Base-by-base conservation (phyloP, 108 stramenopile species). In the Cyclotella cryptica region DNA sequence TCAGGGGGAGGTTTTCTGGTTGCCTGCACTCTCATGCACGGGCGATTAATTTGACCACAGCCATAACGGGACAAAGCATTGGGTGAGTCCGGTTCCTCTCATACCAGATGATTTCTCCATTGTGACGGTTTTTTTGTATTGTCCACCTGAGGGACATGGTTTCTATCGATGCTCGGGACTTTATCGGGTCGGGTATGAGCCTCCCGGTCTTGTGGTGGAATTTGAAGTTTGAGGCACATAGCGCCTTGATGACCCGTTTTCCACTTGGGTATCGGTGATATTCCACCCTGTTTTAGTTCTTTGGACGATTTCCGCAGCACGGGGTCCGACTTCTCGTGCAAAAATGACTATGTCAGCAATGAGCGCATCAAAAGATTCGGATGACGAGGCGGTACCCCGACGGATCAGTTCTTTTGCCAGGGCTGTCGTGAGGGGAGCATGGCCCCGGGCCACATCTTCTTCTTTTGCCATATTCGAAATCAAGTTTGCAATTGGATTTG, bases 381-480 rank as follows among this genome's bases (percentile, higher is more conserved):
- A 19, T 14, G n/a, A n/a, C n/a, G n/a, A n/a, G n/a, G n/a, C 39
- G 2, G 4, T 12, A 13, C 39, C 35, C 39, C 17, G 1, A 8
- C 40, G 1, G 9, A 62, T 15, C 6, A 62, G 35, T 30, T 22
- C 42, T 62, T 42, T n/a, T 3, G 49, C 46, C 60, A 62, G 12
- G 46, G 44, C 29, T 63, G 60, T 22, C 12, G 46, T 18, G n/a
- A n/a, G n/a, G n/a, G n/a, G n/a, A n/a, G n/a, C n/a, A n/a, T n/a
- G n/a, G n/a, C n/a, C n/a, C n/a, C n/a, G n/a, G n/a, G 72, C 72
- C 19, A 72, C 28, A 26, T 72, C 61, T 27, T 72, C 60, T 39
- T 72, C 29, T 14, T 47, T 19, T 3, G 19, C 55, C 26, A 49
- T 45, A 10, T 39, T 35, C 18, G 60, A 27, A 30, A 49, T 28